These are phyloP conservation scores for Verticillium klebahnii DNA, from an alignment of 2,329 filamentous ascomycete species.

Conservation along the genomic window DNA sequence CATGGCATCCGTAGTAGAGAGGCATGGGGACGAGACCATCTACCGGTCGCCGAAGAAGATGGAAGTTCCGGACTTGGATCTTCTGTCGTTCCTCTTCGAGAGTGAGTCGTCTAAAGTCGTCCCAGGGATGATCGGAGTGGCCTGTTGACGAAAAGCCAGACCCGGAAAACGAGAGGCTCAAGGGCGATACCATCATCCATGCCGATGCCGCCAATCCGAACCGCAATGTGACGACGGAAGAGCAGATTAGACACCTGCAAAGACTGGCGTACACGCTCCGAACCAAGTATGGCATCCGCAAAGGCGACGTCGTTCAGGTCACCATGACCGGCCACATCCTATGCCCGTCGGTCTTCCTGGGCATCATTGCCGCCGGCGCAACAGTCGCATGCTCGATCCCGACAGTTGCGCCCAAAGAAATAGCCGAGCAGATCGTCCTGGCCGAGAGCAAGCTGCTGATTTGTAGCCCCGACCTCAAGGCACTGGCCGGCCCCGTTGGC, in stretches of 20 bases:
- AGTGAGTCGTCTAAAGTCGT: conserved; percentile 19
- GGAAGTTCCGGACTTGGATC: conserved; percentile 32
- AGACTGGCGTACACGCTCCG: conserved; percentile 53
- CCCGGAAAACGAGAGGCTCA: conserved; percentile 6
- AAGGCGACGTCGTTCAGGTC: conserved; percentile 46
- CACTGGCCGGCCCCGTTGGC: conserved; percentile 43
- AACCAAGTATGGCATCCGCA: conserved; percentile 41
- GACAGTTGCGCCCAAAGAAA: conserved; percentile 42
- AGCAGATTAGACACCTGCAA: conserved; percentile 42
- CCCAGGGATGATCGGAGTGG: background rate
- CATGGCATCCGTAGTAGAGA: conserved; percentile 12
- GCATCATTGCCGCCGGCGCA: conserved; percentile 53
- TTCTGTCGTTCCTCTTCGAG: conserved; percentile 37
- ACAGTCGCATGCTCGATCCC: conserved; percentile 53
- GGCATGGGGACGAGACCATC: conserved; percentile 21
- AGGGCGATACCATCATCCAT: conserved; percentile 49
- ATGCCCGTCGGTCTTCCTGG: conserved; percentile 49
- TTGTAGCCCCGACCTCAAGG: conserved; percentile 42
- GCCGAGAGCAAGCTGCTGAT: conserved; percentile 33
- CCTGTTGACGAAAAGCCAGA: background rate
- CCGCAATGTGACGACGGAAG: conserved; percentile 47
- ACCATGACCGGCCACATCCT: conserved; percentile 53
- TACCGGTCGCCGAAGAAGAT: conserved; percentile 27
- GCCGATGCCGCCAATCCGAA: conserved; percentile 51
- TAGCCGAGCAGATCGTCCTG: conserved; percentile 39